Conservation (phyloP, 306 rosid genomes). For the Astragalus membranaceus region DNA sequence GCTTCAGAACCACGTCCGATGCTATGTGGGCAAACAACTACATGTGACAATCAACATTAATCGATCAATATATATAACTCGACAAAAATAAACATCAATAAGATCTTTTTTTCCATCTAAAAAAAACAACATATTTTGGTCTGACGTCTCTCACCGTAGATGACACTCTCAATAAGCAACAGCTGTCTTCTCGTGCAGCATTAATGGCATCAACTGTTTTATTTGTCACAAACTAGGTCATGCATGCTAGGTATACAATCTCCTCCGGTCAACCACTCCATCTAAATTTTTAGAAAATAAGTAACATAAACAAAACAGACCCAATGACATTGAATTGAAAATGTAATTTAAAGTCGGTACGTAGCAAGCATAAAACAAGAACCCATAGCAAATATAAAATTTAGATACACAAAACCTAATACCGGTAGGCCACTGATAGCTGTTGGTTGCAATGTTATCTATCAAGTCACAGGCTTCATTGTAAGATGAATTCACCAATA, state of each 20-base stretch:
- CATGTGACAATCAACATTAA: conserved; percentile 18
- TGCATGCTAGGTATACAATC: conserved; percentile 88
- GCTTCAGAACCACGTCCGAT: conserved; percentile 76
- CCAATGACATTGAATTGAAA: background rate
- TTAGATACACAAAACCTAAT: background rate
- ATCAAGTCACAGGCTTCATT: no score
- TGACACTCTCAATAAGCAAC: conserved; percentile 80
- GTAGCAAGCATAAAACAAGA: background rate
- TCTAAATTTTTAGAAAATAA: conserved; percentile 30
- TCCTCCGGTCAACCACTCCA: conserved; percentile 88
- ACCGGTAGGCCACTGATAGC: no score
- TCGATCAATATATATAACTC: conserved; percentile 10
- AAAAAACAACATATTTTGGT: no score
- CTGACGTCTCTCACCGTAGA: conserved; percentile 57
- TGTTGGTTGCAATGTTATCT: no score
- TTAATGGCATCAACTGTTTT: conserved; percentile 57
- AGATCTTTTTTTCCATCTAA: background rate
- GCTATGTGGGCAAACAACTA: conserved; percentile 88
- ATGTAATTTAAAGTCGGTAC: background rate
- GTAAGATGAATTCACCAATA: no score
- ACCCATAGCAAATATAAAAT: no score
- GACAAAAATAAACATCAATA: background rate
- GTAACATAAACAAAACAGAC: background rate
- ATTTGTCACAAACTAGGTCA: conserved; percentile 59
- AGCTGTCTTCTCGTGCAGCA: conserved; percentile 50